Evolutionary conservation across 108 stramenopile species (phyloP), one percentile per base, ranked within the genome.

Genomic region (Nitzschia inconspicua): DNA sequence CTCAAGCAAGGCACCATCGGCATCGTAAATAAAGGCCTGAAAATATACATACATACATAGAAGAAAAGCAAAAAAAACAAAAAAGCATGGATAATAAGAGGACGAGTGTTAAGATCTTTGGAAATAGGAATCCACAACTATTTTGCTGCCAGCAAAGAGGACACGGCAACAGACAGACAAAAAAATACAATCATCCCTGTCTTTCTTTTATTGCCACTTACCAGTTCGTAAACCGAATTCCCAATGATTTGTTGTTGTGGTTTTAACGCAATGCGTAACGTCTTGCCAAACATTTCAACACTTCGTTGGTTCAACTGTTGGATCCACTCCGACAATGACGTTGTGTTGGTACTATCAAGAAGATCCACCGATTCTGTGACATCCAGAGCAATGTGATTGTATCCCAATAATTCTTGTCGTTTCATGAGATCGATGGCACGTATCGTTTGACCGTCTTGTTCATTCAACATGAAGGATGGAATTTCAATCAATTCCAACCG

Each of bases 1-100:
- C 51, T 94, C 92, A 36, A 94, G 58, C 29, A 94, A 58, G 20
- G 75, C 58, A 10, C 92, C 92, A 77, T 94, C 92, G 10, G 88
- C 85, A 74, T 94, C 92, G 55, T 78, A 88, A 32, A 94, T 43
- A 70, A 94, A 94, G 47, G 86, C 86, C 58, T 85, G 76, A 69
- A 90, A 86, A 56, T 80, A 94, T 2, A 88, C 79, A 40, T n/a
- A n/a, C n/a, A n/a, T n/a, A n/a, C n/a, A n/a, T n/a, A n/a, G n/a
- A n/a, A n/a, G n/a, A n/a, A n/a, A n/a, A n/a, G n/a, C n/a, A n/a
- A n/a, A n/a, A n/a, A n/a, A n/a, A n/a, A n/a, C n/a, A n/a, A n/a
- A n/a, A n/a, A n/a, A n/a, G n/a, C n/a, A n/a, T n/a, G n/a, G n/a
- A n/a, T n/a, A n/a, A n/a, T n/a, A n/a, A n/a, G n/a, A n/a, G n/a